Evolutionary conservation across 345 rosid species (phyloP), one percentile per base, ranked within the genome.

Genomic region (Anastatica hierochuntica): DNA sequence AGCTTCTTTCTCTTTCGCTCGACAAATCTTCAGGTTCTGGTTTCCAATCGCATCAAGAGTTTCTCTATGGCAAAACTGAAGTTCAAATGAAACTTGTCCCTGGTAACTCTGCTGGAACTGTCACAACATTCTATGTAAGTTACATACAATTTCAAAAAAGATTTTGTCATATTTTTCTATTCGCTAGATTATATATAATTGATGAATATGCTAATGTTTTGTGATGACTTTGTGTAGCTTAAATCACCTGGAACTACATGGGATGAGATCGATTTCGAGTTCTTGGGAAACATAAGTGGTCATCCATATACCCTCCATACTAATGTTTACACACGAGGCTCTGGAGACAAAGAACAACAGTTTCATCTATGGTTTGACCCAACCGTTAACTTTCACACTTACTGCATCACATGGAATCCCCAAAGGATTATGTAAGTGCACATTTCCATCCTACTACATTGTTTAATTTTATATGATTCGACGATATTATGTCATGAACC

Each of bases 61-160:
- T 62, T 47, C 53, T 76, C 1, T 76, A 62, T 57, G 73, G 73
- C 3, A 66, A 55, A 61, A 51, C 66, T 1, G 70, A 67, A 20
- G 73, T 73, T 61, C 68, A 76, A 20, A 60, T 76, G 59, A 76
- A 76, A 33, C 77, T 76, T 53, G 72, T 76, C 6, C 51, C 73
- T 19, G 68, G 80, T 8, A 66, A 73, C 26, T 76, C 80, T 46
- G 80, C 80, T 18, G 80, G 80, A 48, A 76, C 80, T 1, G 77
- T 76, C 8, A 69, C 80, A 33, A 60, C 80, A n/a, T 76, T 53
- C 37, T 76, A 76, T 20, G 80, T 76, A 67, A 47, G 71, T 43
- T 14, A 8, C 20, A 38, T 44, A 20, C 15, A 14, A 1, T 20
- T n/a, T 38, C 8, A n/a, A n/a, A n/a, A n/a, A n/a, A n/a, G n/a